Conservation (phyloP, 129 eudicot genomes). For the Kitagawia praeruptora region DNA sequence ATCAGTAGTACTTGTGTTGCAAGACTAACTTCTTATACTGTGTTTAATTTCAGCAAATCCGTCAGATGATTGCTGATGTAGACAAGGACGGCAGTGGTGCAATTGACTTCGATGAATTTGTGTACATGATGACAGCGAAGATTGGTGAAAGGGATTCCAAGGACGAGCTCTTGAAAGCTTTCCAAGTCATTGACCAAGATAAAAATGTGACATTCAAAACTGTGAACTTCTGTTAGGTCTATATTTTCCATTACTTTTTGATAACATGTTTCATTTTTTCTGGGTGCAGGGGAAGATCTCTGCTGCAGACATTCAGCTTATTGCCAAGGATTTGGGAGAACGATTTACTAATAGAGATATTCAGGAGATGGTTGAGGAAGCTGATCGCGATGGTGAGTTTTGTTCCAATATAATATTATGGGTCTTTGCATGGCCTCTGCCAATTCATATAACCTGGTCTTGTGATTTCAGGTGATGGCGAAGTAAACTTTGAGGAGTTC, state of each 20-base stretch:
- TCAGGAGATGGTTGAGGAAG: constrained; percentile 84
- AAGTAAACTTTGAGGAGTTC: constrained; percentile 75
- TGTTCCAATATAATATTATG: constrained; percentile 12
- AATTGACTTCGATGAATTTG: constrained; percentile 82
- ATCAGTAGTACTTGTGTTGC: not conserved
- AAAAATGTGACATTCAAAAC: constrained; percentile 47
- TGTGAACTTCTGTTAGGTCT: not conserved
- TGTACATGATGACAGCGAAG: constrained; percentile 91
- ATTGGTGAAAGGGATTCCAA: constrained; percentile 86
- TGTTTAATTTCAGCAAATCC: constrained; percentile 58
- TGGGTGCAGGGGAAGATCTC: constrained; percentile 78
- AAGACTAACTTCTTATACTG: not conserved
- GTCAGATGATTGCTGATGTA: constrained; percentile 89
- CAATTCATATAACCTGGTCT: not conserved
- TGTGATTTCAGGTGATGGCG: constrained; percentile 65
- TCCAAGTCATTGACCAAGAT: constrained; percentile 80
- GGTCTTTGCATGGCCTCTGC: not conserved
- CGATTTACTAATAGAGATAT: constrained; percentile 60
- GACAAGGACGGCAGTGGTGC: constrained; percentile 96
- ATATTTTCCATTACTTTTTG: not conserved
- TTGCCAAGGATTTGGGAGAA: constrained; percentile 75
- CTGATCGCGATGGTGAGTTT: constrained; percentile 82
- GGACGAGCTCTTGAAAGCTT: constrained; percentile 85
- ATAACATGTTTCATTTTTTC: constrained; percentile 8
- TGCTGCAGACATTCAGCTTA: constrained; percentile 58